A percentile compares a stretch with the other conserved stretches of the same genome.
These are phyloP conservation scores for Pseudisothecium myosuroides DNA, from an alignment of 225 moss, liverwort and hornwort genomes.

Conservation along the genomic window DNA sequence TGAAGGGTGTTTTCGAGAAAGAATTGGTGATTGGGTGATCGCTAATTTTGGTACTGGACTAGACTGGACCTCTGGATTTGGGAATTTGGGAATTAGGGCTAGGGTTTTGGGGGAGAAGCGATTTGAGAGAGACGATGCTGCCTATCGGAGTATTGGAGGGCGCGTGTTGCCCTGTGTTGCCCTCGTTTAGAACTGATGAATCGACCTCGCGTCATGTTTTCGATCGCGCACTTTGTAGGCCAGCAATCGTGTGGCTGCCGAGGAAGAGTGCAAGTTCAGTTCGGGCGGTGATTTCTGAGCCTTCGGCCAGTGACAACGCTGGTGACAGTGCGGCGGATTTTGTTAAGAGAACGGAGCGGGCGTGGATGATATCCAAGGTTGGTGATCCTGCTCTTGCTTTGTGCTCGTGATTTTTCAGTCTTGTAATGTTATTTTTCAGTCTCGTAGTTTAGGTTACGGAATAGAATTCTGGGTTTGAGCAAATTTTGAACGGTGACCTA, in stretches of 20 bases:
- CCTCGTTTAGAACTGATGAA: neutral
- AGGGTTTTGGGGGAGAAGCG: neutral
- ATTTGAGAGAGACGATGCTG: slow-evolving; percentile 4
- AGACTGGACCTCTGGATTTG: neutral
- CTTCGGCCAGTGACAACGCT: slow-evolving; percentile 57
- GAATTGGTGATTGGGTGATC: neutral
- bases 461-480: neutral
- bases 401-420: neutral
- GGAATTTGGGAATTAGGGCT: neutral
- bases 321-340: slow-evolving; percentile 64
- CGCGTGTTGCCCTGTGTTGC: neutral
- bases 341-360: slow-evolving; percentile 79
- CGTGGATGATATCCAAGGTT: slow-evolving; percentile 90
- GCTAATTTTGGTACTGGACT: neutral
- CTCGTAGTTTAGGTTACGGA: neutral
- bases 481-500: neutral
- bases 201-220: neutral
- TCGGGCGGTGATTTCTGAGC: slow-evolving; percentile 58
- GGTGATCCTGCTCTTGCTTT: neutral
- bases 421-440: neutral
- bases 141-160: slow-evolving; percentile 10
- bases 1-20: neutral
- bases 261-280: slow-evolving; percentile 15
- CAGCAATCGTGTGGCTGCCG: neutral
- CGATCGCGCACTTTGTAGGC: neutral